Percentiles rank a stretch among this genome's conserved stretches.
phyloP scores from a whole-genome alignment of 352 stramenopile species.

The Phytopythium ostracodes region DNA sequence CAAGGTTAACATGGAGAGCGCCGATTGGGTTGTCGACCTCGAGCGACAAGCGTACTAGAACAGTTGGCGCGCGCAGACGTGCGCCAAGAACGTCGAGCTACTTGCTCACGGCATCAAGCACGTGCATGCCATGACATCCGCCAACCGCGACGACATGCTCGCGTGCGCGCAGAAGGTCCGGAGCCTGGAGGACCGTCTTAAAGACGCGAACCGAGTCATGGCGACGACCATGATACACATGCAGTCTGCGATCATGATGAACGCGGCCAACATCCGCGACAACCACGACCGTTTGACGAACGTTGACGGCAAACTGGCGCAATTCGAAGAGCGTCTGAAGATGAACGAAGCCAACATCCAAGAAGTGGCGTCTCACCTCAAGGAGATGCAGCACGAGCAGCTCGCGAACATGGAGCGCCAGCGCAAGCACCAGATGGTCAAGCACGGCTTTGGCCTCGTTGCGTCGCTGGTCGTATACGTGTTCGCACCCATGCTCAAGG shows the following conservation, averaged over 20 bases:
- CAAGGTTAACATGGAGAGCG: constrained; percentile 31
- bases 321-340: constrained; percentile 10
- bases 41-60: constrained; percentile 21
- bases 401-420: constrained; percentile 13
- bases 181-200: constrained; percentile 5
- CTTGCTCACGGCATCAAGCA: constrained; percentile 14
- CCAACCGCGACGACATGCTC: constrained; percentile 12
- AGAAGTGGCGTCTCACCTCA: constrained; percentile 7
- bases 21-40: constrained; percentile 31
- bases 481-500: constrained; percentile 19
- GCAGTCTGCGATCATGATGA: neutral
- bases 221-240: constrained; percentile 8
- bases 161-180: constrained; percentile 4
- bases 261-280: neutral
- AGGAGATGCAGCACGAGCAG: constrained; percentile 7
- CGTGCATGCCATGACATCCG: constrained; percentile 11
- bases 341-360: constrained; percentile 17
- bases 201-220: constrained; percentile 6
- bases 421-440: constrained; percentile 11
- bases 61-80: constrained; percentile 10
- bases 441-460: constrained; percentile 15
- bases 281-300: neutral
- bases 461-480: constrained; percentile 18
- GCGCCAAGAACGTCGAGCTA: constrained; percentile 11
- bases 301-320: neutral